Base-by-base conservation (phyloP, 2,329 filamentous ascomycete species). In the Aotearoamyces nothofagi region DNA sequence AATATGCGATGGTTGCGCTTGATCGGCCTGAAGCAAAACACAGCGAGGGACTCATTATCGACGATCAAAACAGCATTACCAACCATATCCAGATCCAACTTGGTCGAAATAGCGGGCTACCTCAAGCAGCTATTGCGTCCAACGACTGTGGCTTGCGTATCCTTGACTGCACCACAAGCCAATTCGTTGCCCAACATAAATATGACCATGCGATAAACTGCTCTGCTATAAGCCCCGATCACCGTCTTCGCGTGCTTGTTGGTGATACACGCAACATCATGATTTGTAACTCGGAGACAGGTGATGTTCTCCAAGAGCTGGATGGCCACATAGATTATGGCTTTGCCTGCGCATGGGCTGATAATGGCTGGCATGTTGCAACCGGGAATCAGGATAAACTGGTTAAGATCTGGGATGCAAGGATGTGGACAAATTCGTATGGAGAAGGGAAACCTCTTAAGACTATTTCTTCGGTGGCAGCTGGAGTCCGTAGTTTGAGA, bases 291-390 rank as follows among this genome's bases (percentile, higher is more conserved):
- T 71, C 78, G 8, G 77, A 81, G 31, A 71, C 65, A 9, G 72
- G 77, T 9, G 54, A 63, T 34, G 58, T 57, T 31, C 60, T 66
- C 37, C 61, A 75, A 39, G 53, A 56, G 15, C 62, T 86, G 2
- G 51, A 56, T 4, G 73, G 75, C 2, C 78, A 83, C 44, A 59
- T 58, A 9, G 78, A 84, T 44, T 78, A 65, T 39, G 77, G 72
- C 2, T 87, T 86, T 43, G 71, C 79, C 2, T 83, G 77, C 43
- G 79, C 77, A 39, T 87, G 80, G 80, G 75, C 78, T 11, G 71
- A 78, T 30, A 75, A 86, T 45, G 79, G 78, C 17, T 72, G 73
- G 55, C 76, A 73, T 9, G 64, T 86, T 12, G 80, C 80, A 9
- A 86, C 80, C 0, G 79, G 74, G 13, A 77, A 76, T 36, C 79